Evolutionary conservation across 2,329 filamentous ascomycete genomes (phyloP), one percentile per base, ranked within the genome.

Genomic region (Penicillium occitanis): DNA sequence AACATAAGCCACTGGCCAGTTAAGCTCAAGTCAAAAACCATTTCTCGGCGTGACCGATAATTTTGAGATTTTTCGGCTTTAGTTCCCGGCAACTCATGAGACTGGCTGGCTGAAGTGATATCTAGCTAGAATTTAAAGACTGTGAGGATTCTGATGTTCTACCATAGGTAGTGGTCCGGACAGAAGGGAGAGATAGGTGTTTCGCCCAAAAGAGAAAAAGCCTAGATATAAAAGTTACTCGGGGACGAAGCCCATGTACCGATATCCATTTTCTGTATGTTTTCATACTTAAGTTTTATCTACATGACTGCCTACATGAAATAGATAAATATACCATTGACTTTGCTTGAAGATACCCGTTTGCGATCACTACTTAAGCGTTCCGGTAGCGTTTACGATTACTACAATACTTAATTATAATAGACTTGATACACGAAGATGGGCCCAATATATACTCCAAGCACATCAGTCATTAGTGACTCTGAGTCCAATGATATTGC

Each of bases 401-500:
- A 42, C 40, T 6, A n/a, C 40, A 42, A 17, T n/a, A 42, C 40
- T 42, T 42, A 42, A 42, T n/a, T 13, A 5, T 42, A 42, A 42
- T 42, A 42, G 40, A 42, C 40, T 42, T 42, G 40, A 14, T 14
- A 55, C 30, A n/a, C 22, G 14, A 55, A 55, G 5, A 55, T 55
- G 50, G 25, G 13, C 50, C 10, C 22, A 11, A 22, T 55, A 55
- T 17, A 55, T 7, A 55, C 50, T 33, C 50, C 50, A 33, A 33
- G 17, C 30, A 30, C 50, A 55, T 33, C 50, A 55, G 25, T 55
- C 25, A 44, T 44, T 5, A 17, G 33, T 37, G 57, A 19, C 33
- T 17, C 40, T 4, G 37, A 44, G 22, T 42, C 35, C 22, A 35
- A 60, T 33, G 57, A 60, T 53, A 68, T 68, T 22, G 66, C 66